Evolutionary conservation across 805 yeast species (phyloP).

Genomic region (Saturnispora zaruensis): DNA sequence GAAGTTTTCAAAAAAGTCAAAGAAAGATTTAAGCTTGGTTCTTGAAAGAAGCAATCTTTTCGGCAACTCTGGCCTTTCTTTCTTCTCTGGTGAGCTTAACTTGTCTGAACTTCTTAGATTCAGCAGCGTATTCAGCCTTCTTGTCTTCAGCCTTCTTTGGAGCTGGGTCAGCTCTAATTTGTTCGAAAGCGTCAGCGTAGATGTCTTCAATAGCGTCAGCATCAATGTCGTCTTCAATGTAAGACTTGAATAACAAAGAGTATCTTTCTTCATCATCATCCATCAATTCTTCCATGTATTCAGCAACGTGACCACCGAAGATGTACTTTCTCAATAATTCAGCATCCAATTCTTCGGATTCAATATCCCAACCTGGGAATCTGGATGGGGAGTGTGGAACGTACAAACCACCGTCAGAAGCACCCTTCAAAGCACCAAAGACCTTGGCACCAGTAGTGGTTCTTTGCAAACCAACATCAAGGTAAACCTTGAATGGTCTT

Average conservation of each 20-base stretch:
- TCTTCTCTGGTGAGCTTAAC: conserved; percentile 83
- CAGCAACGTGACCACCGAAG: conserved; percentile 99
- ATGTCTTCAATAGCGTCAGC: conserved; percentile 95
- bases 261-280: conserved; percentile 99
- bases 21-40: conserved; percentile 30
- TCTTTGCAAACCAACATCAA: conserved; percentile 99
- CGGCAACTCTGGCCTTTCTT: conserved; percentile 81
- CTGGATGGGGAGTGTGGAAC: conserved; percentile 99
- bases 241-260: conserved; percentile 91
- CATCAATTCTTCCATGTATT: conserved; percentile 99
- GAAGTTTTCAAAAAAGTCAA: not conserved
- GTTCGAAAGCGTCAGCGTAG: conserved; percentile 89
- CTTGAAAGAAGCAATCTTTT: conserved; percentile 90
- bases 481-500: conserved; percentile 99
- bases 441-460: conserved; percentile 99
- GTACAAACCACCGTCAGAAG: conserved; percentile 99
- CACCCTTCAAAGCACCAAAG: conserved; percentile 99
- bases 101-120: conserved; percentile 85
- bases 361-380: conserved; percentile 99
- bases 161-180: conserved; percentile 92
- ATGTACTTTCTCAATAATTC: conserved; percentile 97
- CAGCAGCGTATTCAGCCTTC: conserved; percentile 97
- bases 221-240: conserved; percentile 94
- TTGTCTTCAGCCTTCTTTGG: conserved; percentile 84
- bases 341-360: conserved; percentile 95